Base-by-base conservation (phyloP, 768 basidiomycete species). In the Leccinellum luteum region DNA sequence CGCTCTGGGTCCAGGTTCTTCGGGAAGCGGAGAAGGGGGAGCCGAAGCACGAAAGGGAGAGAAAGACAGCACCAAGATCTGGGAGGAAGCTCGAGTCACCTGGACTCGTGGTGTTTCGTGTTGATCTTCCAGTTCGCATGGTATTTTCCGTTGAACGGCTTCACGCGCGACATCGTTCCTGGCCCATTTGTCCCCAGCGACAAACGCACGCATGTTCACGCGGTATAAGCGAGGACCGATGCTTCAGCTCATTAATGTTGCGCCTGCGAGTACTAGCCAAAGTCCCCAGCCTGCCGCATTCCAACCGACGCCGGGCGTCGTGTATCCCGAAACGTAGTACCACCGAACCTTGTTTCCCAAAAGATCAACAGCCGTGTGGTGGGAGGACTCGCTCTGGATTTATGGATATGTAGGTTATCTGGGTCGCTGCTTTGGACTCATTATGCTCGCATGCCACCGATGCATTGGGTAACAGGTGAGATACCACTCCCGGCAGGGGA, bases 261-360 rank as follows among this genome's bases (percentile, higher is more conserved):
- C 78, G 0, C 64, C 69, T 2, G 69, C 78, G 17, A 72, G 71
- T 53, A 75, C 77, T 4, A 63, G 74, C 10, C 66, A 73, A 14
- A 70, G 73, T 1, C 66, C 77, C 3, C 66, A 80, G 1, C 80
- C 85, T 2, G 77, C 79, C 1, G 84, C 82, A 0, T 76, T 90
- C 60, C 85, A 86, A 50, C 81, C 85, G 7, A 69, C 81, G 8
- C 76, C 90, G 62, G 7, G 68, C 81, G 8, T 76, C 90, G 62
- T 84, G 84, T 38, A 90, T 91, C 55, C 79, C 91, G 13, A 92
- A 90, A 69, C 84, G 89, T 9, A 38, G 35, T 38, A 38, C 14
- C 35, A 0, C 0, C 35, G 7, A n/a, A 17, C 35, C 3, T 17
- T 17, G 3, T 8, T n/a, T 35, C 35, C 35, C 34, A 17, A 35